These are phyloP conservation scores for Xylaria multiplex DNA, from an alignment of 2,329 filamentous ascomycete genomes.

Conservation along the genomic window DNA sequence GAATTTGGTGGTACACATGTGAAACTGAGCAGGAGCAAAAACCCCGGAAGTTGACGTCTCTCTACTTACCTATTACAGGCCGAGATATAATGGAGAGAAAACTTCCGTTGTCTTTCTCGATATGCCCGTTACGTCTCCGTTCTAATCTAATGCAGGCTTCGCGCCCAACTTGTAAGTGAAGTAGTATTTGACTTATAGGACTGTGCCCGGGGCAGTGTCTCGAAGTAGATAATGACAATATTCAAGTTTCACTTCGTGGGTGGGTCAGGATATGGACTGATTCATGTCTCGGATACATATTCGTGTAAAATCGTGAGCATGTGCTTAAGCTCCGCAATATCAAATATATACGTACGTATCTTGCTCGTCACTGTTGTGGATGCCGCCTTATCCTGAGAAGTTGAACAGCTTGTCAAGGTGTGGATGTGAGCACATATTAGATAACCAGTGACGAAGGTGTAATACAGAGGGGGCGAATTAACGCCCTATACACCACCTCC, in stretches of 20 bases:
- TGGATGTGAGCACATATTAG: background rate
- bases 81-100: conserved; percentile 1
- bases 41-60: background rate
- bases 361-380: background rate
- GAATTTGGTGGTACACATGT: conserved; percentile 20
- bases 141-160: background rate
- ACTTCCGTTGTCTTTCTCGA: background rate
- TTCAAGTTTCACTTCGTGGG: background rate
- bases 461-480: background rate
- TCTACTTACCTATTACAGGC: background rate
- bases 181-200: background rate
- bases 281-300: background rate
- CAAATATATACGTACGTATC: background rate
- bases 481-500: background rate
- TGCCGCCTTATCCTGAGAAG: background rate
- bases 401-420: background rate
- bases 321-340: background rate
- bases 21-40: background rate
- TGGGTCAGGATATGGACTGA: background rate
- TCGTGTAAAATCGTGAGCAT: background rate
- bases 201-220: background rate
- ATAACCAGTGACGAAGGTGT: too few species aligned
- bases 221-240: background rate
- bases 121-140: background rate
- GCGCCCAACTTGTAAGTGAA: background rate